Evolutionary conservation across 2,329 filamentous ascomycete genomes (phyloP), one percentile per base, ranked within the genome.

Genomic region (Clonostachys chloroleuca): DNA sequence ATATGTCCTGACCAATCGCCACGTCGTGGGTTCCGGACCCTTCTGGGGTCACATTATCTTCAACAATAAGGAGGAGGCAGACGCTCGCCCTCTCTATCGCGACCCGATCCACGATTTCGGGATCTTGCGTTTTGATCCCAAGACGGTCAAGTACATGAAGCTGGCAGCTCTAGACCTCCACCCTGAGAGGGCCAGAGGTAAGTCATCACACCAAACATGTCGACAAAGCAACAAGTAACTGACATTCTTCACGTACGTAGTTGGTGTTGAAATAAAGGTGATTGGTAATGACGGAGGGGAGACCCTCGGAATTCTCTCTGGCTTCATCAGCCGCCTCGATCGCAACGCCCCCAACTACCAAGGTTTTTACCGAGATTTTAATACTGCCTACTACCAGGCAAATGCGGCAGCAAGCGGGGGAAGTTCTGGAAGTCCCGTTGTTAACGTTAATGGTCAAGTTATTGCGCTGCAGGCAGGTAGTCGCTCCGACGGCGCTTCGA

Each of bases 1-100:
- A 58, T 91, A 91, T 63, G 92, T 94, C 58, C 69, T 94, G 65
- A 94, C 89, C 12, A 94, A 94, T 65, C 81, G 89, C 49, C 94
- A 99, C 71, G 94, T 99, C 34, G 94, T 97, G 40, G 91, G 94
- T 54, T 81, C 94, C 1, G 94, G 94, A 1, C 94, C 94, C 2
- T 99, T 99, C 69, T 97, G 92, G 87, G 94, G 94, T 43, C 96
- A 95, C 70, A 91, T 89, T 64, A 92, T 99, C 56, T 99, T 99
- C 65, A 94, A 99, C 67, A 99, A 99, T 64, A 94, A 99, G 67
- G 94, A 99, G 56, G 80, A 95, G 74, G 94, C 94, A 57, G 94
- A 99, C 64, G 92, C 95, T 42, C 89, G 91, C 62, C 92, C 94
- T 8, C 90, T 99, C 43, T 99, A 99, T 71, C 90, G 94, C 60